Base-by-base conservation (phyloP, 139 green algal species). In the Closterium sp. region DNA sequence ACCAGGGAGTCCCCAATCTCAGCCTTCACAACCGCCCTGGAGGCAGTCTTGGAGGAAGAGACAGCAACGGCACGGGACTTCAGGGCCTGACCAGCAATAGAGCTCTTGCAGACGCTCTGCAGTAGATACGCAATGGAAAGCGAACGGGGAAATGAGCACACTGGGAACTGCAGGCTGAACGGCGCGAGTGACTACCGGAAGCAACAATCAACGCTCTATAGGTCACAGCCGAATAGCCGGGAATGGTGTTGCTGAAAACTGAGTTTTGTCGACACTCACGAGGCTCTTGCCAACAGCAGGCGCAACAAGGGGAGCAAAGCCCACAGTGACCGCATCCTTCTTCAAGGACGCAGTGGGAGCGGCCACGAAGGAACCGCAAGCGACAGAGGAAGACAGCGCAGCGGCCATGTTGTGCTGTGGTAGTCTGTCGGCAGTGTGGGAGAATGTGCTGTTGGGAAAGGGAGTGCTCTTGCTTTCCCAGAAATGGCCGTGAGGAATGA, bases 1-100 rank as follows among this genome's bases (percentile, higher is more conserved):
- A 79, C 62, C 85, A 87, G 85, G 21, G 85, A 87, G 85, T 87
- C 85, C 19, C 85, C 85, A 31, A 87, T 30, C 85, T 87, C 85
- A 87, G 85, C 85, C 85, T 87, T 87, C 85, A 87, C 85, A 31
- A 31, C 28, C 1, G 85, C 85, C 28, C 28, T 31, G 22, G 28
- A 31, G 28, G 85, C 85, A 87, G 62, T 79, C 62, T 79, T 79
- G 62, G 85, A 87, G n/a, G 28, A 31, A 4, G 85, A 87, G 85
- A 31, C 85, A 1, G 85, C 85, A 30, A 31, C 85, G 28, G n/a
- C 28, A 24, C 28, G 28, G 85, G 85, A 87, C 28, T 31, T 87
- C 85, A 87, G 85, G 28, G 28, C 27, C 85, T 87, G 85, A 24
- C 85, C 85, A 31, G 85, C n/a, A 17, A 87, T 17, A 31, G 85